These are phyloP conservation scores for Balansia obtecta DNA, from an alignment of 2,329 filamentous ascomycete genomes.

Conservation along the genomic window DNA sequence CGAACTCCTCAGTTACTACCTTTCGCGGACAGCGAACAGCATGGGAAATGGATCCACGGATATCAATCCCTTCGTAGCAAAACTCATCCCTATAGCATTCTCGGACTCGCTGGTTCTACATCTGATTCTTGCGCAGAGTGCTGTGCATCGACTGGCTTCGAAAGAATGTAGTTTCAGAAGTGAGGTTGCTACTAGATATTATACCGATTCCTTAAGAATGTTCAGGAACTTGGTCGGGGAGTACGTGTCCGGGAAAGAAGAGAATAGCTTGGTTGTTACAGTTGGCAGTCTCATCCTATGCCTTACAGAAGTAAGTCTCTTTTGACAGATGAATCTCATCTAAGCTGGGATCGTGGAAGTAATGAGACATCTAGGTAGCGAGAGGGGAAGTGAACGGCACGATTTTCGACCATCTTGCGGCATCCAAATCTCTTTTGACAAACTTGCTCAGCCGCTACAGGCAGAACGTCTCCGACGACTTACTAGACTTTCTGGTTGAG, in stretches of 20 bases:
- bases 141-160: constrained; percentile 24
- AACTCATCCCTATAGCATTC: constrained; percentile 33
- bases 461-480: constrained; percentile 19
- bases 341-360: too few relatives aligned
- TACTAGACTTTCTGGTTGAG: constrained; percentile 33
- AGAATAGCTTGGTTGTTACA: constrained; percentile 25
- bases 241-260: constrained; percentile 21
- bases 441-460: constrained; percentile 22
- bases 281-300: constrained; percentile 33
- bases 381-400: constrained; percentile 32
- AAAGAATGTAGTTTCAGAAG: constrained; percentile 14
- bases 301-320: constrained; percentile 29
- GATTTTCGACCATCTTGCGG: constrained; percentile 32
- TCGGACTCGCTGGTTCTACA: constrained; percentile 32
- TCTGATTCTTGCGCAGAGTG: constrained; percentile 32
- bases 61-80: constrained; percentile 32
- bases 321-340: background rate
- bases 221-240: constrained; percentile 23
- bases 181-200: constrained; percentile 23
- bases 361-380: constrained; percentile 16
- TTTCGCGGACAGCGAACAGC: constrained; percentile 29
- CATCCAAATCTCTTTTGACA: constrained; percentile 28
- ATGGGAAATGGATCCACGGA: constrained; percentile 35
- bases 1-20: constrained; percentile 33
- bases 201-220: constrained; percentile 22